phyloP scores from a whole-genome alignment of 2,329 filamentous ascomycete species.

The Corniculantispora saksenae region DNA sequence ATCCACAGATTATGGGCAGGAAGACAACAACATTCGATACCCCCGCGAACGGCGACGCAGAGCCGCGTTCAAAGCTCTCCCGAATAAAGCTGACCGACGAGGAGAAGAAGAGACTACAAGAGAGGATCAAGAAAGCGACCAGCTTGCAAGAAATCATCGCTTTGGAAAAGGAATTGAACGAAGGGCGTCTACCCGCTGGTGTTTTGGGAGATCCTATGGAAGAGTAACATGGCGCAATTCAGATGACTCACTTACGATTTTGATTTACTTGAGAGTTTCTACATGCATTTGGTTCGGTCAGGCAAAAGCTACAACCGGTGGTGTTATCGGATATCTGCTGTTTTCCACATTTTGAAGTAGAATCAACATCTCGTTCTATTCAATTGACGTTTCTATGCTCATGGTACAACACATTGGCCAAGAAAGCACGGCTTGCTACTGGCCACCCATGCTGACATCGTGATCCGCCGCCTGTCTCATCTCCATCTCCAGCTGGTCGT shows the following conservation, averaged over 20 bases:
- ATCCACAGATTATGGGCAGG: slow-evolving; percentile 70
- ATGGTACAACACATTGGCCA: not conserved
- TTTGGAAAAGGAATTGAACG: slow-evolving; percentile 88
- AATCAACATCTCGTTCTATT: not conserved
- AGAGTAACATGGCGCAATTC: slow-evolving; percentile 45
- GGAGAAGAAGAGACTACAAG: slow-evolving; percentile 82
- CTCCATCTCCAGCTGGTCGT: slow-evolving; percentile 56
- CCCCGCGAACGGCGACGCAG: slow-evolving; percentile 44
- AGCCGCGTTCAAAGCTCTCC: slow-evolving; percentile 62
- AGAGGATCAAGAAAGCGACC: slow-evolving; percentile 84
- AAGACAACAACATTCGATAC: slow-evolving; percentile 75
- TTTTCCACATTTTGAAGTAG: not conserved
- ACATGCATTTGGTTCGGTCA: slow-evolving; percentile 10
- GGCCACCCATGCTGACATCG: slow-evolving; percentile 57
- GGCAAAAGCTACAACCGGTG: slow-evolving; percentile 8
- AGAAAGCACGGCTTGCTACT: not conserved
- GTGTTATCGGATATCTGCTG: slow-evolving; percentile 18
- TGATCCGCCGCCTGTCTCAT: slow-evolving; percentile 52
- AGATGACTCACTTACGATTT: slow-evolving; percentile 10
- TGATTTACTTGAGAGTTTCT: slow-evolving; percentile 1
- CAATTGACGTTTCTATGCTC: not conserved
- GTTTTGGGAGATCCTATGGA: slow-evolving; percentile 61
- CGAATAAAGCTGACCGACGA: slow-evolving; percentile 83
- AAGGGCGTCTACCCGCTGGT: slow-evolving; percentile 79
- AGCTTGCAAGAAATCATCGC: slow-evolving; percentile 87